Base-by-base conservation (phyloP, 257 asterid species). In the Solanum medicagineum region DNA sequence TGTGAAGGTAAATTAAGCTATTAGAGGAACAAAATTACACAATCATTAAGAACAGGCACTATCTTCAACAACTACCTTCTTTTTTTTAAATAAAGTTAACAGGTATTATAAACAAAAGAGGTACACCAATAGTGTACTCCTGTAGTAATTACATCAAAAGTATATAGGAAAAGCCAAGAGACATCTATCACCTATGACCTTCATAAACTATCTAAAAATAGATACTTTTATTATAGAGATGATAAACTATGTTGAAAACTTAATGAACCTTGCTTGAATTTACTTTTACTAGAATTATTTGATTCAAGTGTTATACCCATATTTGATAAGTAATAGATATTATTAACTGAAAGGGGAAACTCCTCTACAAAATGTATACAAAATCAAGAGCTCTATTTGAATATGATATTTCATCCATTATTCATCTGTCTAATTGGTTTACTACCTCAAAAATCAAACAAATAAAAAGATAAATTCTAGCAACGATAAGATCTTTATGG, bases 1-100 rank as follows among this genome's bases (percentile, higher is more conserved):
- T 92, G 90, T 60, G 29, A 77, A 84, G 81, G 80, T 73, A 70
- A 84, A 87, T 88, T 60, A 20, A 22, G 70, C 60, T 55, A 59
- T 81, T n/a, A 62, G 70, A 49, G 83, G 68, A 45, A 29, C 29
- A 77, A 55, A 45, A 9, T 16, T 51, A 9, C 65, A 4, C 6
- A 77, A 77, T 77, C 60, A 75, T 49, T 75, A 73, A 45, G 57
- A 75, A 75, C 1, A 75, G 44, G 81, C 22, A 49, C 49, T 24
- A 77, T 77, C 63, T 77, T 77, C 83, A 51, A 53, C 16, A 51
- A 53, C 16, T 77, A 77, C 83, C 29, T 24, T 32, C 53, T 26
- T 77, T 36, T 36, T 2, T 36, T 29, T 1, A 29, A 29, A 29
- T 29, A 36, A 36, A 4, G 40, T 36, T 36, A 36, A 36, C 40